These are phyloP conservation scores for Mixia osmundae DNA, from an alignment of 1,284 basidiomycete species.

Conservation along the genomic window DNA sequence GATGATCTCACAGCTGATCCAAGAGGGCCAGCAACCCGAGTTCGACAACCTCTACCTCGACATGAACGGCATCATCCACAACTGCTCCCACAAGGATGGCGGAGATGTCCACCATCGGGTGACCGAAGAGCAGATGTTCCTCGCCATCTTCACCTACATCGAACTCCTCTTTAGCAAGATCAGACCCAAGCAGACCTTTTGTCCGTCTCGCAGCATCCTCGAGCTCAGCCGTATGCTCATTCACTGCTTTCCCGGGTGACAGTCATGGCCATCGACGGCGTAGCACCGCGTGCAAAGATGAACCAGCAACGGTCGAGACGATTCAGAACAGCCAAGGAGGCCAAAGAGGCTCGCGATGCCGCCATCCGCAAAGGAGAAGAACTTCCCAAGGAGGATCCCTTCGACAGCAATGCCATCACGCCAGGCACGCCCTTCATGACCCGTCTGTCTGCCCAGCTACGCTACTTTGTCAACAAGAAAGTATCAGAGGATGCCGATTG, in stretches of 20 bases:
- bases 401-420: constrained; percentile 97
- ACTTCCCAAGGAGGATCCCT: constrained; percentile 49
- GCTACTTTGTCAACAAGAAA: constrained; percentile 94
- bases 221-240: no score
- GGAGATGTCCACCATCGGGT: constrained; percentile 83
- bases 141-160: constrained; percentile 88
- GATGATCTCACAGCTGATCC: constrained; percentile 86
- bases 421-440: constrained; percentile 94
- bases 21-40: constrained; percentile 92
- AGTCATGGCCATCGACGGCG: constrained; percentile 97
- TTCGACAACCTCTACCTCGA: constrained; percentile 68
- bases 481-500: constrained; percentile 86
- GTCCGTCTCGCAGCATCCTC: no score
- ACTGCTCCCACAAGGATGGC: constrained; percentile 86
- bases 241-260: no score
- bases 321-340: constrained; percentile 86
- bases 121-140: constrained; percentile 90
- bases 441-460: constrained; percentile 64
- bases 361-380: constrained; percentile 73
- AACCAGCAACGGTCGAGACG: constrained; percentile 90
- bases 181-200: constrained; percentile 60
- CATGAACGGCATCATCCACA: constrained; percentile 98
- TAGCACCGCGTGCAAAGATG: constrained; percentile 97
- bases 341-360: constrained; percentile 60
- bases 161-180: constrained; percentile 93